A percentile compares a stretch with the other conserved stretches of the same genome.
phyloP scores from a whole-genome alignment of 2,329 filamentous ascomycete genomes.

The Emydomyces testavorans region DNA sequence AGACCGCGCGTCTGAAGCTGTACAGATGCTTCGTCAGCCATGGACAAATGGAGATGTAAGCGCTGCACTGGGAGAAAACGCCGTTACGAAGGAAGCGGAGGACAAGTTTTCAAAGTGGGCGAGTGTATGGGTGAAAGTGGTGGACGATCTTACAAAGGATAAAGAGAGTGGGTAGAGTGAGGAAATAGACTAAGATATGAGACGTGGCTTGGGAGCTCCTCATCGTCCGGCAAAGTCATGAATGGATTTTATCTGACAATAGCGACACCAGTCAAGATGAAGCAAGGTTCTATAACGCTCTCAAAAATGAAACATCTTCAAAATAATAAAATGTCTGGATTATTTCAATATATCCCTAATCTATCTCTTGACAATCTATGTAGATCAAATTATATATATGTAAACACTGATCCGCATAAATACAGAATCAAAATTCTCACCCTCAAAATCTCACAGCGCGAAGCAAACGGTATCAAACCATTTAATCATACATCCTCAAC shows the following conservation, averaged over 20 bases:
- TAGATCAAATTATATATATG: background rate
- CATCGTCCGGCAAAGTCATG: no score
- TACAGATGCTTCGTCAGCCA: constrained; percentile 59
- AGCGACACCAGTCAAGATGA: no score
- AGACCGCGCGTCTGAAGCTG: constrained; percentile 49
- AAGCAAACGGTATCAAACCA: background rate
- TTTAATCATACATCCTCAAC: constrained; percentile 11
- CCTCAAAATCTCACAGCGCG: background rate
- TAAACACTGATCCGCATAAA: background rate
- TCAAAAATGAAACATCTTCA: no score
- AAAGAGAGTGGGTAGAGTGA: no score
- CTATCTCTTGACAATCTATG: background rate
- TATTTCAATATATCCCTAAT: no score
- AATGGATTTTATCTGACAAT: no score
- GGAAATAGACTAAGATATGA: no score
- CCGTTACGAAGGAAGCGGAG: constrained; percentile 43
- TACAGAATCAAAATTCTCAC: background rate
- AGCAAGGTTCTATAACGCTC: no score
- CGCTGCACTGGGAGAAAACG: constrained; percentile 46
- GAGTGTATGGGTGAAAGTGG: constrained; percentile 42
- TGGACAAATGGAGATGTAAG: constrained; percentile 54
- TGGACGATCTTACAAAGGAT: constrained; percentile 33
- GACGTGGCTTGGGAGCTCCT: no score
- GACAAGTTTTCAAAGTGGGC: constrained; percentile 75
- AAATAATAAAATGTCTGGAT: no score